phyloP scores from a whole-genome alignment of 2,329 filamentous ascomycete species.

The Cytospora schulzeri region DNA sequence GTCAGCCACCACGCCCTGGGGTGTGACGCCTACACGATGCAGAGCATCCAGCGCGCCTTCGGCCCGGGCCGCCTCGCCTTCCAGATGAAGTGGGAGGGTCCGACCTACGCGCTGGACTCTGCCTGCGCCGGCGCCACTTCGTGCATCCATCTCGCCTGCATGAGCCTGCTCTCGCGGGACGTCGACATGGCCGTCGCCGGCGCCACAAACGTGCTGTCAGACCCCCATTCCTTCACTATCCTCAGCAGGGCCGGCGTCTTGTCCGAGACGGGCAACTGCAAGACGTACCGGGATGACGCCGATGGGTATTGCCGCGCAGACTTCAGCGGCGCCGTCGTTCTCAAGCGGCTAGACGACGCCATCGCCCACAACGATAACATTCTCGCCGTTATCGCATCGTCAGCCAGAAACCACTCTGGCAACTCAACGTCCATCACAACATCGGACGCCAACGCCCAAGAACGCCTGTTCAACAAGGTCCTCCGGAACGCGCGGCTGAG shows the following conservation, averaged over 20 bases:
- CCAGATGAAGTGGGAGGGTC: conserved; percentile 40
- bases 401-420: conserved; percentile 39
- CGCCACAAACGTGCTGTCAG: conserved; percentile 64
- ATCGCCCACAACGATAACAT: conserved; percentile 40
- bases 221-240: conserved; percentile 65
- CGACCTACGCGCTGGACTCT: conserved; percentile 36
- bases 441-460: background rate
- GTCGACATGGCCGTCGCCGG: conserved; percentile 66
- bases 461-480: background rate
- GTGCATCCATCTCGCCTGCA: conserved; percentile 47
- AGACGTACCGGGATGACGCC: conserved; percentile 46
- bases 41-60: conserved; percentile 29
- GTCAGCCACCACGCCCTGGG: background rate
- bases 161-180: conserved; percentile 62
- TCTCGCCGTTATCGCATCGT: conserved; percentile 42
- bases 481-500: background rate
- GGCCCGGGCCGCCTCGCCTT: conserved; percentile 35
- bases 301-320: conserved; percentile 47
- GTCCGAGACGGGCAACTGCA: conserved; percentile 48
- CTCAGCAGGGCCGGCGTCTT: conserved; percentile 65
- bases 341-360: conserved; percentile 12
- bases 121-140: conserved; percentile 42
- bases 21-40: background rate
- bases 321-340: background rate
- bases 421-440: background rate